Evolutionary conservation across 2,329 filamentous ascomycete genomes (phyloP).

Genomic region (Daldinia sp.): DNA sequence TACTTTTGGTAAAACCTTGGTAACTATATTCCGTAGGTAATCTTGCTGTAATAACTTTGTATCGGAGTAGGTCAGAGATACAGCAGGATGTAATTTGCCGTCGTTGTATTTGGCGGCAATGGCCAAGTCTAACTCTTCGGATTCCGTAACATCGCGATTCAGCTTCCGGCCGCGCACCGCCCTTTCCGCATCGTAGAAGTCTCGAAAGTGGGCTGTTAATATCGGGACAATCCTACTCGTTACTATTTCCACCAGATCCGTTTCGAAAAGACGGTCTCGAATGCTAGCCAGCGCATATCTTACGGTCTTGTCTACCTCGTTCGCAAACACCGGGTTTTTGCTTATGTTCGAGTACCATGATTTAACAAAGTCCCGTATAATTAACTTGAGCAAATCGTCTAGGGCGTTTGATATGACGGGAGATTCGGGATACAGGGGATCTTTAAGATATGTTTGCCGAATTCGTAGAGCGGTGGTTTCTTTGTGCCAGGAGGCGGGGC

Average conservation of each 20-base stretch:
- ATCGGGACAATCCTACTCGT: constrained; percentile 87
- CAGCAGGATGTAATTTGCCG: constrained; percentile 87
- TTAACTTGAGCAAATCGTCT: constrained; percentile 78
- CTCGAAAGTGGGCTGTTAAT: constrained; percentile 84
- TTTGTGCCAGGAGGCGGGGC: constrained; percentile 69
- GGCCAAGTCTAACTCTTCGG: constrained; percentile 92
- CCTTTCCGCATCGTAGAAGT: constrained; percentile 90
- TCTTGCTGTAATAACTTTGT: constrained; percentile 87
- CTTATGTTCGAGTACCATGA: constrained; percentile 93
- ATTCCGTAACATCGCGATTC: constrained; percentile 90
- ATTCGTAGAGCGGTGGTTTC: constrained; percentile 73
- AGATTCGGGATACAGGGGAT: constrained; percentile 78
- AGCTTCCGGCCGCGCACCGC: constrained; percentile 86
- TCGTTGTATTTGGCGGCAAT: constrained; percentile 94
- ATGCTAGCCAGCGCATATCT: constrained; percentile 76
- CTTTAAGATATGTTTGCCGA: constrained; percentile 71
- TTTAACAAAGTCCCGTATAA: constrained; percentile 83
- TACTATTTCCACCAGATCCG: constrained; percentile 85
- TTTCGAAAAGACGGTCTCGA: constrained; percentile 73
- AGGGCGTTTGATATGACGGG: constrained; percentile 80
- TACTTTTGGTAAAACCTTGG: constrained; percentile 75
- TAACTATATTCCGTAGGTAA: constrained; percentile 79
- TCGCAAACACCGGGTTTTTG: constrained; percentile 77
- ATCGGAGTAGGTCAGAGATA: constrained; percentile 82
- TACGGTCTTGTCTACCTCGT: constrained; percentile 85